A percentile compares a stretch with the other conserved stretches of the same genome.
Conservation (phyloP, 139 green algal genomes). For the Chlorella sp. region DNA sequence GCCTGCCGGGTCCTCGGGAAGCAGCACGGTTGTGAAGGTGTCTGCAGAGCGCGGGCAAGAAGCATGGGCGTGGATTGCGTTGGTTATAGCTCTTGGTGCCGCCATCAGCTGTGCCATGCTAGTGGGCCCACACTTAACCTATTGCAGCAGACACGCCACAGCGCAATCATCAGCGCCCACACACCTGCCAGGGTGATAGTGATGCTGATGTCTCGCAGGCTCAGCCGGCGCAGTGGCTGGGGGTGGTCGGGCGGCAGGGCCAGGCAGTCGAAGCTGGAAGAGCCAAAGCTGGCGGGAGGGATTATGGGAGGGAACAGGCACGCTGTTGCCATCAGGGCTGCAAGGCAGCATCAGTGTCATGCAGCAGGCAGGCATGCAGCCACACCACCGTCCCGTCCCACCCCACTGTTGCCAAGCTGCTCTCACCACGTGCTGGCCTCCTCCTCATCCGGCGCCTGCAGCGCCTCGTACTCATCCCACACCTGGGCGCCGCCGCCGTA, state of each 20-base stretch:
- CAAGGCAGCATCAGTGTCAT: too few species aligned
- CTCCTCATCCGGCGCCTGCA: not conserved
- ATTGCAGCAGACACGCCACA: too few species aligned
- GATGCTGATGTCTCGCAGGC: conserved; percentile 2
- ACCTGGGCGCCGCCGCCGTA: not conserved
- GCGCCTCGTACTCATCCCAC: conserved; percentile 8
- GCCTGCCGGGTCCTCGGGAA: conserved; percentile 3
- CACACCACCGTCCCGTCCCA: too few species aligned
- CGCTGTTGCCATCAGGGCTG: too few species aligned
- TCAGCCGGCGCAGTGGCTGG: not conserved
- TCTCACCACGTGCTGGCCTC: not conserved
- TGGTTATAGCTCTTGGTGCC: too few species aligned
- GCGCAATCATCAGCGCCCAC: not conserved
- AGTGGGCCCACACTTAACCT: too few species aligned
- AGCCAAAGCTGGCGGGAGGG: not conserved
- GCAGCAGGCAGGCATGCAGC: too few species aligned
- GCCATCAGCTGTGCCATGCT: too few species aligned
- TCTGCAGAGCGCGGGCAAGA: too few species aligned
- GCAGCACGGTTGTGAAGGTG: conserved; percentile 27
- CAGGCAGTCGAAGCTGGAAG: conserved; percentile 4
- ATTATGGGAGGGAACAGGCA: not conserved
- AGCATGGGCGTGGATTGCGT: too few species aligned
- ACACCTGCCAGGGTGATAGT: conserved; percentile 27
- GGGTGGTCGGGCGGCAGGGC: not conserved
- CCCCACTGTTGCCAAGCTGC: too few species aligned